Evolutionary conservation across 495 filamentous ascomycete species (phyloP).

Genomic region (Aspergillus coremiiformis): DNA sequence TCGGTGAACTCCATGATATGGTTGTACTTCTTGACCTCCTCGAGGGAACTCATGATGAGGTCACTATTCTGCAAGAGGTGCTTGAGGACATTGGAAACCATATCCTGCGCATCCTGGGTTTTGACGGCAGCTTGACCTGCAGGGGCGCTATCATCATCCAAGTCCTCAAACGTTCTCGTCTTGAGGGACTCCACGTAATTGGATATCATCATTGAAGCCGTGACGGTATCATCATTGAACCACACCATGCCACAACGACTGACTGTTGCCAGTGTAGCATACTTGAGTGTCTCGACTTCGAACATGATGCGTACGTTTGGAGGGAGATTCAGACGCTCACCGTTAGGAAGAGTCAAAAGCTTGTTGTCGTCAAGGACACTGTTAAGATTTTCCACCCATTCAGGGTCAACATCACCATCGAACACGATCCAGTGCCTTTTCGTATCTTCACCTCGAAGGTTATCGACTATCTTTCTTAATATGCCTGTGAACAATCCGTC

Average conservation of each 20-base stretch:
- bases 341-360: conserved; percentile 89
- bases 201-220: conserved; percentile 80
- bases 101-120: conserved; percentile 64
- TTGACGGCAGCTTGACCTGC: conserved; percentile 73
- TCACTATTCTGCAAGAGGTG: conserved; percentile 67
- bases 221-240: conserved; percentile 98
- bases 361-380: conserved; percentile 99
- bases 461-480: conserved; percentile 95
- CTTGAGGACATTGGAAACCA: conserved; percentile 69
- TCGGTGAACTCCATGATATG: conserved; percentile 98
- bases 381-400: conserved; percentile 99
- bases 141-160: conserved; percentile 82
- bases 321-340: conserved; percentile 90
- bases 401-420: conserved; percentile 96
- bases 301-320: conserved; percentile 98
- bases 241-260: conserved; percentile 99
- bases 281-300: conserved; percentile 96
- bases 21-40: conserved; percentile 65
- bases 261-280: conserved; percentile 94
- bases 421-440: conserved; percentile 99
- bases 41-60: conserved; percentile 69
- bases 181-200: conserved; percentile 83
- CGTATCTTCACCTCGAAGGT: conserved; percentile 89
- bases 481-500: conserved; percentile 98
- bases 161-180: conserved; percentile 77